These are phyloP conservation scores for Aspergillus conjunctus DNA, from an alignment of 495 filamentous ascomycete species.

Conservation along the genomic window DNA sequence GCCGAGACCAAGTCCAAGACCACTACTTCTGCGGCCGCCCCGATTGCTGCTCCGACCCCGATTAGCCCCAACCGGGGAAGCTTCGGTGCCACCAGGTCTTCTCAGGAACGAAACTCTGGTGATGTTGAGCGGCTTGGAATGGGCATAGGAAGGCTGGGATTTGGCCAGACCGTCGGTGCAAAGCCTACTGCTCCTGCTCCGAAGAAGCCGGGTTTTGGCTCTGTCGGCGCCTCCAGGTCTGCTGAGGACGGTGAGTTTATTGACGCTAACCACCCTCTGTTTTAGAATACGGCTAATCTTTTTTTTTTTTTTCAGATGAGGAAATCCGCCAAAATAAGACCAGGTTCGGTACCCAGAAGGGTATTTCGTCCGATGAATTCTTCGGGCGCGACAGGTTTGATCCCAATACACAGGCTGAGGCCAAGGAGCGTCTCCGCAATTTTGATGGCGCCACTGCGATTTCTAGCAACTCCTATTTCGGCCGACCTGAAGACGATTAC, in stretches of 20 bases:
- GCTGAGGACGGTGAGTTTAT: slow-evolving; percentile 65
- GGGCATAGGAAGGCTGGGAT: slow-evolving; percentile 84
- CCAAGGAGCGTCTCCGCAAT: slow-evolving; percentile 79
- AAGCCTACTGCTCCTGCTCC: slow-evolving; percentile 64
- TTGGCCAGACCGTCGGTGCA: slow-evolving; percentile 77
- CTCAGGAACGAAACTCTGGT: slow-evolving; percentile 61
- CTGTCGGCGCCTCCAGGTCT: slow-evolving; percentile 66
- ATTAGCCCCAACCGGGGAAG: slow-evolving; percentile 64
- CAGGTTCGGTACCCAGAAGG: slow-evolving; percentile 84
- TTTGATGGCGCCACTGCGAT: slow-evolving; percentile 93
- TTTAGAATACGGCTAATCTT: slow-evolving; percentile 1
- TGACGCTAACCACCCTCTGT: not conserved
- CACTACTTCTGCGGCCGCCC: slow-evolving; percentile 52
- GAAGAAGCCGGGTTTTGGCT: slow-evolving; percentile 87
- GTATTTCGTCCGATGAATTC: slow-evolving; percentile 97
- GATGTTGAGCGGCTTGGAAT: slow-evolving; percentile 91
- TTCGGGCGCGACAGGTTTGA: slow-evolving; percentile 90
- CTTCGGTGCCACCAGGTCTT: slow-evolving; percentile 57
- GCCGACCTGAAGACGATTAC: slow-evolving; percentile 75
- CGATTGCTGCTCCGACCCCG: slow-evolving; percentile 72
- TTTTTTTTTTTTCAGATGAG: slow-evolving; percentile 32
- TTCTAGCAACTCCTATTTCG: slow-evolving; percentile 96
- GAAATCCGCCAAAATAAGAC: slow-evolving; percentile 40
- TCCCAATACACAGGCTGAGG: slow-evolving; percentile 76
- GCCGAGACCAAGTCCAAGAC: slow-evolving; percentile 58